Conservation (phyloP, 495 filamentous ascomycete species). For the Chaetomidium leptoderma region DNA sequence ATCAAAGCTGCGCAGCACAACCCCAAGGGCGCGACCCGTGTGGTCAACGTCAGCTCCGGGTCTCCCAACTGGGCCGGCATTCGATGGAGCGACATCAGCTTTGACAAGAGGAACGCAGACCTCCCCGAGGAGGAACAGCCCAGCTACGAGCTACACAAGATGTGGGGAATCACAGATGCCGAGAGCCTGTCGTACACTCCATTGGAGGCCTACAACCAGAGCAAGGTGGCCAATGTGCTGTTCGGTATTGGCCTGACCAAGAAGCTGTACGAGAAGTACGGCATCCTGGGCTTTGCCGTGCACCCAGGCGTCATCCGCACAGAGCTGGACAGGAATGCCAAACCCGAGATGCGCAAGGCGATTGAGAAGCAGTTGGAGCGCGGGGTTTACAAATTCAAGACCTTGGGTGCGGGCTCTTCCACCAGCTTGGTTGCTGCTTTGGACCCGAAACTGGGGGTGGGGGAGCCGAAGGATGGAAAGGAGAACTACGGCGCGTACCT, state of each 20-base stretch:
- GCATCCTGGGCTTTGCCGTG: neutral
- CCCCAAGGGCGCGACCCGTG: neutral
- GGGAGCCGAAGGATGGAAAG: neutral
- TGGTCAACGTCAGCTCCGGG: constrained; percentile 3
- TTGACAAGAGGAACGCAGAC: neutral
- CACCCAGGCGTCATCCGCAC: neutral
- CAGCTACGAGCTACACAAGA: neutral
- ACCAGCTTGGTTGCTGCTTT: neutral
- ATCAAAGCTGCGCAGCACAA: neutral
- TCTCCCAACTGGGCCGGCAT: neutral
- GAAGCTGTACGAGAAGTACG: neutral
- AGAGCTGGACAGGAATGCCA: neutral
- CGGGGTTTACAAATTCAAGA: neutral
- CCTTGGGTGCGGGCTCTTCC: neutral
- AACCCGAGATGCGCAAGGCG: neutral
- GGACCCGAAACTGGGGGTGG: neutral
- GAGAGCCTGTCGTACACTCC: neutral
- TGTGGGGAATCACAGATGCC: neutral
- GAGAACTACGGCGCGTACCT: neutral
- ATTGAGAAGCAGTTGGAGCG: neutral
- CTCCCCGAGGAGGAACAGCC: neutral
- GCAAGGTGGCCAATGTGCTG: constrained; percentile 5
- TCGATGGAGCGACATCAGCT: neutral
- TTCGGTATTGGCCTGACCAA: neutral
- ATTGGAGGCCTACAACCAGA: constrained; percentile 3